Evolutionary conservation across 1,284 basidiomycete genomes (phyloP).

Genomic region (Rhodotorula sp.): DNA sequence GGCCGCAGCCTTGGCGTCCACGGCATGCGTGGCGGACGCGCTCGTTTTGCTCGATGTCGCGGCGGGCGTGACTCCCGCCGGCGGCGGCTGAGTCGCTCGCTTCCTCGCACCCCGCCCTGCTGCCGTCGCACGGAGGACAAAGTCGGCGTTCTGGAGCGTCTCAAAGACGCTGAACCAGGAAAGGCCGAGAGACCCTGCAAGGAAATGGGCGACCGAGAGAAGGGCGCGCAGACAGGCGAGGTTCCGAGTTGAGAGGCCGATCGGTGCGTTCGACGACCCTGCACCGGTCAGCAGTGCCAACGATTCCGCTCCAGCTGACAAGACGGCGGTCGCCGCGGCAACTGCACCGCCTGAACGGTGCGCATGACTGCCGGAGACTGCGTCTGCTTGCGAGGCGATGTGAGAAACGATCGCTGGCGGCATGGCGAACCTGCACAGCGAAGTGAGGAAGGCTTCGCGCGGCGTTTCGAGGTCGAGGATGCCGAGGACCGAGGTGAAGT

Average conservation of each 20-base stretch:
- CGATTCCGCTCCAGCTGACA: conserved; percentile 64
- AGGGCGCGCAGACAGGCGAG: conserved; percentile 84
- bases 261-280: conserved; percentile 6
- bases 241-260: conserved; percentile 78
- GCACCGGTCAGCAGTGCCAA: conserved; percentile 55
- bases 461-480: conserved; percentile 79
- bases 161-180: conserved; percentile 92
- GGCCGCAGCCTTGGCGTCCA: not conserved
- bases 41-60: not conserved
- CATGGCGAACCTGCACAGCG: conserved; percentile 81
- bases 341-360: conserved; percentile 7
- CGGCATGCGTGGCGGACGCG: conserved; percentile 20
- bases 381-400: conserved; percentile 60
- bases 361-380: not conserved
- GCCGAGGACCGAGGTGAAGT: conserved; percentile 85
- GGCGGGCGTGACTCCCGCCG: conserved; percentile 3
- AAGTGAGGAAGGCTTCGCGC: conserved; percentile 88
- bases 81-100: not conserved
- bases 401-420: conserved; percentile 82
- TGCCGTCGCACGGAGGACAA: conserved; percentile 60
- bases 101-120: conserved; percentile 16
- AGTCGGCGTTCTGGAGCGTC: conserved; percentile 86
- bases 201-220: conserved; percentile 72
- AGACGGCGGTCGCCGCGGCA: conserved; percentile 33
- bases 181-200: conserved; percentile 77